phyloP scores from a whole-genome alignment of 2,329 filamentous ascomycete genomes.

The Aspergillus felis region DNA sequence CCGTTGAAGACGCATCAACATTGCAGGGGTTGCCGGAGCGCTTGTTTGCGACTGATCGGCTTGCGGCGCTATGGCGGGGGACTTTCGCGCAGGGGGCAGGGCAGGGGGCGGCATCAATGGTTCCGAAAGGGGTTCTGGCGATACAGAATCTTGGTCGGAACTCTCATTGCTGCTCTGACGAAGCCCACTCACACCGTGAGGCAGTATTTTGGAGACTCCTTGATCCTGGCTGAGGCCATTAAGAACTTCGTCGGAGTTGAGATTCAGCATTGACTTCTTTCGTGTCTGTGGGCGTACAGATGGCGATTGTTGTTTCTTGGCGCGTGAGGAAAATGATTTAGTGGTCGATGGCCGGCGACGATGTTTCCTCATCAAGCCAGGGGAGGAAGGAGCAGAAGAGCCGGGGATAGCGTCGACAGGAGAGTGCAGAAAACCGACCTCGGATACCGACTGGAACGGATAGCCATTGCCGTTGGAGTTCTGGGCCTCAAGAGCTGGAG shows the following conservation, averaged over 20 bases:
- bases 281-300: slow-evolving; percentile 41
- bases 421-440: slow-evolving; percentile 40
- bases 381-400: slow-evolving; percentile 30
- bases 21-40: slow-evolving; percentile 77
- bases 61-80: slow-evolving; percentile 37
- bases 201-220: slow-evolving; percentile 18
- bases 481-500: slow-evolving; percentile 48
- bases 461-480: slow-evolving; percentile 34
- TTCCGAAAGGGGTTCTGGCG: slow-evolving; percentile 48
- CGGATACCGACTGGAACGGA: slow-evolving; percentile 33
- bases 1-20: slow-evolving; percentile 71
- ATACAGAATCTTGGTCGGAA: slow-evolving; percentile 46
- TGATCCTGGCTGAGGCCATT: slow-evolving; percentile 36
- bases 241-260: slow-evolving; percentile 32
- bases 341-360: slow-evolving; percentile 37
- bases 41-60: slow-evolving; percentile 29
- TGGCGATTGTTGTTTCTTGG: slow-evolving; percentile 42
- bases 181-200: slow-evolving; percentile 27
- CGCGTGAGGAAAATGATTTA: slow-evolving; percentile 30
- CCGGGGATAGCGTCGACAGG: slow-evolving; percentile 36
- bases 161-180: slow-evolving; percentile 41
- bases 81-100: slow-evolving; percentile 39
- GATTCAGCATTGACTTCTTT: slow-evolving; percentile 28
- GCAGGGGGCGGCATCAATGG: slow-evolving; percentile 49
- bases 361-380: slow-evolving; percentile 35